Conservation (phyloP, 2,329 filamentous ascomycete genomes). For the Pyricularia grisea region DNA sequence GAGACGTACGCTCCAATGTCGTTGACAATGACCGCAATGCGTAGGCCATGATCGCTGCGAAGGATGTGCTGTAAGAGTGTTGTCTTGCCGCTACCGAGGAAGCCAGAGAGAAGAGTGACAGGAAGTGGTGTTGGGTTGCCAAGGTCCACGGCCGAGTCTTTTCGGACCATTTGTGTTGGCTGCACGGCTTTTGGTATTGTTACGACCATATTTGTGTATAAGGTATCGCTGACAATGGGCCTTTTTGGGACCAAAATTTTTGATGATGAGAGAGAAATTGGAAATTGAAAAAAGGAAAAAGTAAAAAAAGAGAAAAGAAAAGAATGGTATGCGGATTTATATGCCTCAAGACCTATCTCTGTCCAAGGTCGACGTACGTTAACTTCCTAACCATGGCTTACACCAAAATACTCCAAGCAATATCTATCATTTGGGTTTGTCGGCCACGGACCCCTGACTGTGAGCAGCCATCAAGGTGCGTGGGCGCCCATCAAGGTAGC, state of each 20-base stretch:
- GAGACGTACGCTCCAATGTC: conserved; percentile 51
- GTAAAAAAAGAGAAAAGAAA: background rate
- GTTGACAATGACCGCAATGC: conserved; percentile 65
- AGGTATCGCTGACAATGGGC: background rate
- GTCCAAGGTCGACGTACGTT: background rate
- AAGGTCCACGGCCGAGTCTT: background rate
- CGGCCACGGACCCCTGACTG: background rate
- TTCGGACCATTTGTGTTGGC: background rate
- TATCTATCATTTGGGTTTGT: background rate
- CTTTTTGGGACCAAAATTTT: background rate
- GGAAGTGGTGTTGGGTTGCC: conserved; percentile 28
- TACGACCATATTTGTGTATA: background rate
- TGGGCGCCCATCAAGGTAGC: background rate
- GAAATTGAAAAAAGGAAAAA: background rate
- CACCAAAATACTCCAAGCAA: background rate
- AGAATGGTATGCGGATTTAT: background rate
- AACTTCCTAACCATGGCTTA: background rate
- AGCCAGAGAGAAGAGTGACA: conserved; percentile 52
- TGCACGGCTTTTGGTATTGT: background rate
- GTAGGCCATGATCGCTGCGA: conserved; percentile 54
- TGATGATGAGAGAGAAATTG: background rate
- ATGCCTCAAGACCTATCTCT: background rate
- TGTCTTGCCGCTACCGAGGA: conserved; percentile 60
- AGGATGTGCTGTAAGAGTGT: conserved; percentile 62
- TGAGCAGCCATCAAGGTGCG: background rate